Evolutionary conservation across 768 basidiomycete species (phyloP).

Genomic region (Trichaptum fuscoviolaceum): DNA sequence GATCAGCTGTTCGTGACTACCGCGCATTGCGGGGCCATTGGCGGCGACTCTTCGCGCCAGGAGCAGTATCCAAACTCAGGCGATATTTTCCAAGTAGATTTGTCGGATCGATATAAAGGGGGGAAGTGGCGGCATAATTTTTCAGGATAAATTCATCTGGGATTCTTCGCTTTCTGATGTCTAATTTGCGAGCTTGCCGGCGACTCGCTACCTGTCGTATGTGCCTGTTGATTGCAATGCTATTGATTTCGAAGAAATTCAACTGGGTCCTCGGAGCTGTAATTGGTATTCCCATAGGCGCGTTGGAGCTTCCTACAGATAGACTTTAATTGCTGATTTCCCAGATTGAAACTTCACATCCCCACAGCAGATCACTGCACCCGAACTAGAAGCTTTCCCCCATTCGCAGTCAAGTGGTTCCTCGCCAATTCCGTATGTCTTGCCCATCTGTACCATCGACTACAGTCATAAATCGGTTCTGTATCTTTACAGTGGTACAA

Average conservation of each 20-base stretch:
- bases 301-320: not conserved
- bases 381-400: not conserved
- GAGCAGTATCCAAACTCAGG: conserved; percentile 49
- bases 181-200: not conserved
- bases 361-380: not conserved
- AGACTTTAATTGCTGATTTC: not conserved
- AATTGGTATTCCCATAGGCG: not conserved
- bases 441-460: not conserved
- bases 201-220: not conserved
- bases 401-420: not conserved
- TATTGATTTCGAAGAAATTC: not conserved
- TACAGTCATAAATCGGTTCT: not conserved
- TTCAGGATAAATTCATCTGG: conserved; percentile 10
- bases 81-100: conserved; percentile 47
- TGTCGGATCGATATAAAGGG: conserved; percentile 39
- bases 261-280: too few species aligned
- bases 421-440: not conserved
- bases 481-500: not conserved
- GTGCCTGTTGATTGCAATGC: not conserved
- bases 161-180: not conserved
- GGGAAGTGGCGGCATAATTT: conserved; percentile 23
- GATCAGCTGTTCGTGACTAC: conserved; percentile 63
- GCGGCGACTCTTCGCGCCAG: conserved; percentile 47
- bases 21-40: conserved; percentile 53
- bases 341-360: not conserved